Evolutionary conservation across 2,329 filamentous ascomycete species (phyloP).

Genomic region (Aspergillus japonicus): DNA sequence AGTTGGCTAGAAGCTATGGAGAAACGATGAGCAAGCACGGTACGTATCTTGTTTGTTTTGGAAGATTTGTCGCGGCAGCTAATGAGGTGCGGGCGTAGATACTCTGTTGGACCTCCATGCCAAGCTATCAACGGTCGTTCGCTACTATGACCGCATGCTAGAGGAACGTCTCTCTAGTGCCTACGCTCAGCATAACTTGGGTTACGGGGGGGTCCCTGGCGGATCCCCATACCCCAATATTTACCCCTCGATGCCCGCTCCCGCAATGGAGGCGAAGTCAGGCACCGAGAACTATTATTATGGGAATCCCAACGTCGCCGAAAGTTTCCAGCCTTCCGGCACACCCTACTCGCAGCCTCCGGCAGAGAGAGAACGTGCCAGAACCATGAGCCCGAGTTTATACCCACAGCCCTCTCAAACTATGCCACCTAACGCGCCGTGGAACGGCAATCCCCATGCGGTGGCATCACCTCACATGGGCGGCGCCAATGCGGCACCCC

Average conservation of each 20-base stretch:
- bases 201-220: conserved; percentile 53
- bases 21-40: conserved; percentile 99
- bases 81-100: conserved; percentile 53
- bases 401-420: conserved; percentile 20
- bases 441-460: conserved; percentile 23
- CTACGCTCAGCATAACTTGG: conserved; percentile 76
- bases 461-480: conserved; percentile 23
- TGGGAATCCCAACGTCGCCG: conserved; percentile 54
- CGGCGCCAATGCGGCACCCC: conserved; percentile 16
- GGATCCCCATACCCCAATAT: conserved; percentile 56
- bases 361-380: conserved; percentile 19
- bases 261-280: conserved; percentile 48
- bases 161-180: conserved; percentile 92
- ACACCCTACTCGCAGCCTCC: conserved; percentile 51
- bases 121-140: conserved; percentile 91
- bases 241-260: conserved; percentile 69
- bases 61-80: conserved; percentile 13
- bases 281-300: conserved; percentile 81
- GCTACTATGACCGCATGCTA: conserved; percentile 97
- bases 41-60: conserved; percentile 44
- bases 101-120: conserved; percentile 90
- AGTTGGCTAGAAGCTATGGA: conserved; percentile 90
- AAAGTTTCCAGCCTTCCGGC: conserved; percentile 51
- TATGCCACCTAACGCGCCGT: conserved; percentile 18
- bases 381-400: conserved; percentile 21